phyloP scores from a whole-genome alignment of 352 stramenopile genomes.

The Globisporangium spiculum region DNA sequence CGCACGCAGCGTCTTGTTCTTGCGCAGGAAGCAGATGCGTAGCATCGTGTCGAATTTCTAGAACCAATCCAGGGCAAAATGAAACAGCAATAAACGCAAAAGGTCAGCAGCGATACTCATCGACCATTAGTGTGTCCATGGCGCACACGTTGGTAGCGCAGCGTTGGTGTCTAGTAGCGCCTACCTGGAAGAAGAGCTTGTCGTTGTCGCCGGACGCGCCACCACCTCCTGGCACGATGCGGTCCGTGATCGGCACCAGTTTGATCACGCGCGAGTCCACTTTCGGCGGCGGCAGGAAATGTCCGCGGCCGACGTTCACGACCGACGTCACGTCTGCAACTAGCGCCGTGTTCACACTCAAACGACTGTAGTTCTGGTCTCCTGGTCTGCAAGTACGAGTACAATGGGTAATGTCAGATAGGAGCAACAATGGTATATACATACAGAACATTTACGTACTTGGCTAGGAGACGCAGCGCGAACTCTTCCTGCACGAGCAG shows the following conservation, averaged over 20 bases:
- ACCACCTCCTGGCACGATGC: slow-evolving; percentile 16
- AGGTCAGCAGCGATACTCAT: not conserved
- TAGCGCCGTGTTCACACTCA: slow-evolving; percentile 79
- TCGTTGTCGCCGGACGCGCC: slow-evolving; percentile 17
- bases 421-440: not conserved
- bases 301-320: slow-evolving; percentile 47
- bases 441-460: slow-evolving; percentile 25
- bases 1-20: slow-evolving; percentile 86
- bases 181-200: slow-evolving; percentile 52
- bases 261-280: slow-evolving; percentile 85
- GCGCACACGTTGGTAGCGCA: not conserved
- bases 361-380: slow-evolving; percentile 72
- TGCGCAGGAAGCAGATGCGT: slow-evolving; percentile 71
- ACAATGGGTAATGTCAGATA: not conserved
- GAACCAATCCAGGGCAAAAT: not conserved
- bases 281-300: slow-evolving; percentile 80
- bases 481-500: slow-evolving; percentile 87
- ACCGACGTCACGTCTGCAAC: slow-evolving; percentile 65
- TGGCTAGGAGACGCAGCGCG: slow-evolving; percentile 65
- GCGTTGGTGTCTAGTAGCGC: not conserved
- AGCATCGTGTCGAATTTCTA: slow-evolving; percentile 77
- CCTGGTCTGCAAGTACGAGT: slow-evolving; percentile 35
- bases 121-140: not conserved
- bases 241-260: slow-evolving; percentile 30
- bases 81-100: not conserved